Conservation (phyloP, 169 alveolate genomes). For the Sarcocystis neurona region DNA sequence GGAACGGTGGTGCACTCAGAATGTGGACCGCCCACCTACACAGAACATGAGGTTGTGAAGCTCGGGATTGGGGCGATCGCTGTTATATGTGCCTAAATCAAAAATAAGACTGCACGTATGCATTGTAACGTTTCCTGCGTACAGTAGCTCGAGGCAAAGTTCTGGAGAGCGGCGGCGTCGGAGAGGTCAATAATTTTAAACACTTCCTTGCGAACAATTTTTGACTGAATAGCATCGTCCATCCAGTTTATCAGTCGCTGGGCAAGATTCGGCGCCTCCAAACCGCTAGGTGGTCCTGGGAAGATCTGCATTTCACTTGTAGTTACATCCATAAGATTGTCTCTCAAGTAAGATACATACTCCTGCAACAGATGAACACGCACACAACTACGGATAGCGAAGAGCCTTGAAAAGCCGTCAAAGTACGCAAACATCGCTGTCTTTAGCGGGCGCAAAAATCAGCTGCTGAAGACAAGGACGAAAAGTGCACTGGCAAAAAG, state of each 20-base stretch:
- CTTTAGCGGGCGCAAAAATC: neutral
- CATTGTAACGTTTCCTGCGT: too few species aligned
- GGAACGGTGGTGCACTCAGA: too few species aligned
- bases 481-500: neutral
- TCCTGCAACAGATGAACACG: too few species aligned
- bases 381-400: neutral
- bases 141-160: neutral
- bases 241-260: conserved; percentile 2
- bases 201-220: conserved; percentile 2
- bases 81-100: too few species aligned
- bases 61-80: too few species aligned
- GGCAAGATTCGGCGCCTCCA: neutral
- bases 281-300: neutral
- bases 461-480: neutral
- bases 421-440: neutral
- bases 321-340: conserved; percentile 17
- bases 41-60: too few species aligned
- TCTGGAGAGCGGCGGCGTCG: neutral
- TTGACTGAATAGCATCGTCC: neutral
- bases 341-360: neutral
- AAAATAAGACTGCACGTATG: too few species aligned
- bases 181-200: conserved; percentile 12
- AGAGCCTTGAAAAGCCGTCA: neutral
- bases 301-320: conserved; percentile 8
- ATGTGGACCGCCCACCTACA: too few species aligned